These are phyloP conservation scores for Blastobotrys raffinosifermentans DNA, from an alignment of 1,139 yeast species.

Conservation along the genomic window DNA sequence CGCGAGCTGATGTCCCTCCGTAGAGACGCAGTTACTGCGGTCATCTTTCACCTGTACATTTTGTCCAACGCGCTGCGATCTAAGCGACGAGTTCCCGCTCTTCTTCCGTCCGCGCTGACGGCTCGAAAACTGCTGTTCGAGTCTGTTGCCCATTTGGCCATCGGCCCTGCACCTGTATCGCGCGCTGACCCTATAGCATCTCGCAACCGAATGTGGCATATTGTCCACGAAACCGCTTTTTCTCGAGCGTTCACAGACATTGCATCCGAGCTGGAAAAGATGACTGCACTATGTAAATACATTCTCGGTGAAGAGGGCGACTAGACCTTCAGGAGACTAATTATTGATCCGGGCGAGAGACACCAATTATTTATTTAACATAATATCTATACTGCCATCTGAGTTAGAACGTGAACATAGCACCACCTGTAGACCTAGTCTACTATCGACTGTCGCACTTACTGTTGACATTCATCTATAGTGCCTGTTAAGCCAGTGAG, in stretches of 20 bases:
- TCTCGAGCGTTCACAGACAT: slow-evolving; percentile 44
- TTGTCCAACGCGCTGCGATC: slow-evolving; percentile 40
- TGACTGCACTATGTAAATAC: slow-evolving; percentile 37
- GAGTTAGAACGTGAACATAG: too few species aligned
- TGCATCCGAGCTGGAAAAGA: slow-evolving; percentile 39
- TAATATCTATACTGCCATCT: too few species aligned
- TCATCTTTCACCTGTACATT: slow-evolving; percentile 39
- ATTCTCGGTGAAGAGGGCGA: slow-evolving; percentile 41
- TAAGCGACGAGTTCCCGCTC: slow-evolving; percentile 37
- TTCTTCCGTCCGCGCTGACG: slow-evolving; percentile 41
- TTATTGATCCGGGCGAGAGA: too few species aligned
- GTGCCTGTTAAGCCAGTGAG: too few species aligned
- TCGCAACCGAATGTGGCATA: slow-evolving; percentile 35
- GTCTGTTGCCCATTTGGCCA: slow-evolving; percentile 33
- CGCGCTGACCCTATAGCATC: too few species aligned
- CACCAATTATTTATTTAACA: too few species aligned
- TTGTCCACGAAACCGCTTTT: slow-evolving; percentile 45
- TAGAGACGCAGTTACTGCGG: slow-evolving; percentile 44
- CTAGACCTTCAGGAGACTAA: too few species aligned
- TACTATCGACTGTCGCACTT: too few species aligned
- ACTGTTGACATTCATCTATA: too few species aligned
- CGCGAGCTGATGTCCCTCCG: slow-evolving; percentile 39
- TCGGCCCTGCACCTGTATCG: slow-evolving; percentile 8
- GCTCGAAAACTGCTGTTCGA: slow-evolving; percentile 42
- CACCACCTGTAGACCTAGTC: too few species aligned